Evolutionary conservation across 2,329 filamentous ascomycete species (phyloP), one percentile per base, ranked within the genome.

Genomic region (Nannizziopsis barbatae): DNA sequence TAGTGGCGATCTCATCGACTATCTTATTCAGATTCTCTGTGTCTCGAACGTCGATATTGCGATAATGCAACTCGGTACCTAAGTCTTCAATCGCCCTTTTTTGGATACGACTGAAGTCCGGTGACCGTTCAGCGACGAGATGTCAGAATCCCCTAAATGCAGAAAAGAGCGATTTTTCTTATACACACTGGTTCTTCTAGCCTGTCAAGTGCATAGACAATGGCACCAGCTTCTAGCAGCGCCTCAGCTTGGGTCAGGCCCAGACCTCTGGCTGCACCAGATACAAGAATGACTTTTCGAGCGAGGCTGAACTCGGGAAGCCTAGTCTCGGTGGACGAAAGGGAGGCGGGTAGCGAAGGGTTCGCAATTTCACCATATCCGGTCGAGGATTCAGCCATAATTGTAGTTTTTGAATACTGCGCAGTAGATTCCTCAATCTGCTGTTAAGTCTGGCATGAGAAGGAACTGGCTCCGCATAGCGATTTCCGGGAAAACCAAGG

Each of bases 31-130:
- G 73, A 35, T 72, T 66, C 3, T 73, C 70, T 17, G 82, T 80
- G 60, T 92, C 80, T 27, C 85, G 79, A 14, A 94, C 86, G 61
- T 95, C 88, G 51, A 89, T 78, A 55, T 82, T 79, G 60, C 83
- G 80, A 71, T 93, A 94, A 46, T 80, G 74, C 38, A 92, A 66
- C 42, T 75, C 76, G 1, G 80, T 82, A 55, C 74, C 77, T n/a
- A 87, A 73, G 59, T 83, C 77, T 40, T 75, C 68, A 31, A 69
- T 68, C 35, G 84, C 83, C 45, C 78, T 75, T 53, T 75, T 70
- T 45, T 83, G 80, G 47, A 89, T 74, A 35, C 69, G 67, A 50
- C 75, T 74, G 64, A 89, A 92, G 50, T 80, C 76, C 1, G 74
- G 61, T 20, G 74, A 75, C 60, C 66, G 43, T 18, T 18, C 8